A percentile compares a stretch with the other conserved stretches of the same genome.
Evolutionary conservation across 768 basidiomycete species (phyloP).

Genomic region (Coprinopsis marcescibilis): DNA sequence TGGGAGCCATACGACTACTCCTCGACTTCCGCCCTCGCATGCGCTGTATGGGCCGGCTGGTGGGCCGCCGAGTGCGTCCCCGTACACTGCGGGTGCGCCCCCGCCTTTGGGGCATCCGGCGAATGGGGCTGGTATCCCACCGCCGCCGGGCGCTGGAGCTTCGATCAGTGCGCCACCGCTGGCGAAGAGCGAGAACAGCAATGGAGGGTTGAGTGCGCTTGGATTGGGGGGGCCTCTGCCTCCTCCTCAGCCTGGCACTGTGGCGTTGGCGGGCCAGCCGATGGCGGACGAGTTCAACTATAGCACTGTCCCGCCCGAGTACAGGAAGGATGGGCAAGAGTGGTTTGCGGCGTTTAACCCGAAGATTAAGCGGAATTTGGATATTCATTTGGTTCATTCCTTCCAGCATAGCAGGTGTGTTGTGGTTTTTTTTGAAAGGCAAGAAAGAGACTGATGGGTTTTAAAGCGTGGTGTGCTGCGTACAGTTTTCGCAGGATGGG

Average conservation of each 20-base stretch:
- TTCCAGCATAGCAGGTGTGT: conserved; percentile 76
- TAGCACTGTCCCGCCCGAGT: conserved; percentile 41
- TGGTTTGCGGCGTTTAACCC: conserved; percentile 88
- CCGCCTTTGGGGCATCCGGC: conserved; percentile 2
- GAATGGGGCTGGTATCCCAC: conserved; percentile 10
- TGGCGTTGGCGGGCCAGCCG: conserved; percentile 3
- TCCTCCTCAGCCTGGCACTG: conserved; percentile 7
- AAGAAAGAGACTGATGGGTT: background rate
- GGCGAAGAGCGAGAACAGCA: background rate
- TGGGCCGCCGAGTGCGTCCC: too few relatives aligned
- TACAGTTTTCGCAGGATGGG: conserved; percentile 90
- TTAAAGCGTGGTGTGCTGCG: conserved; percentile 68
- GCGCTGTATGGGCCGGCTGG: background rate
- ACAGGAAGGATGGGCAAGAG: conserved; percentile 66
- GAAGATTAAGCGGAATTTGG: conserved; percentile 61
- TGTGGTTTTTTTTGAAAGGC: conserved; percentile 8
- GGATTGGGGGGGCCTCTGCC: conserved; percentile 7
- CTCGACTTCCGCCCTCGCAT: conserved; percentile 3
- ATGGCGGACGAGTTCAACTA: conserved; percentile 41
- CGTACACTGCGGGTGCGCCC: too few relatives aligned
- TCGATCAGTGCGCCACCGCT: conserved; percentile 1
- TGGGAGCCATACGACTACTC: conserved; percentile 1
- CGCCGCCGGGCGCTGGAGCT: conserved; percentile 9
- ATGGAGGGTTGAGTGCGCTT: conserved; percentile 3
- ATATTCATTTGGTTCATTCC: conserved; percentile 74